Evolutionary conservation across 768 basidiomycete genomes (phyloP), one percentile per base, ranked within the genome.

Genomic region (Tricholoma saponaceum): DNA sequence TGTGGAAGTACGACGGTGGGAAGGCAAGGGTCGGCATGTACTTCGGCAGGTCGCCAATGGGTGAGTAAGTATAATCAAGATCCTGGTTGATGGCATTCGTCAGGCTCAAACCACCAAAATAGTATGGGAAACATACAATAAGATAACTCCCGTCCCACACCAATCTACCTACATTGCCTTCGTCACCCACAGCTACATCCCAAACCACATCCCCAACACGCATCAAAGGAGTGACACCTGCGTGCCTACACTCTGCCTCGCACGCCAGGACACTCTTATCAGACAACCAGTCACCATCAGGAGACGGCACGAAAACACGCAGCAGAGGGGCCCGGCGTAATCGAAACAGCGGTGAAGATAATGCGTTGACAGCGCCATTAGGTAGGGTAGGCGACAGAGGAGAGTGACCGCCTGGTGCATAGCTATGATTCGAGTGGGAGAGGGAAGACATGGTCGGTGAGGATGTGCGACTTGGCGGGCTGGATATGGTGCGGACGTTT

Each of bases 81-180:
- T 94, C 92, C 92, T 94, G 65, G 47, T 56, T 33, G 58, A 62
- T 33, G 25, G 53, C 22, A 41, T 61, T 57, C 51, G 58, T 41
- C 54, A 55, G 25, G 39, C 18, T 43, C n/a, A 47, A 51, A 10
- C 41, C 20, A 20, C 30, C 25, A 59, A 55, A 58, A 60, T 63
- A n/a, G 50, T 59, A 62, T 55, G 62, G 25, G 56, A 57, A 26
- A 77, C 89, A 65, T 67, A 93, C 91, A 64, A 94, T 84, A 6
- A 94, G 78, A 72, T 92, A 94, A 58, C 82, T 84, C n/a, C 92
- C 92, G 67, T 93, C 92, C 91, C 91, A 94, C 8, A 92, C 77
- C 70, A 93, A 67, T 60, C 89, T 74, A n/a, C 92, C 92, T 6
- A 86, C 79, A 69, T 94, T 93, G 1, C 86, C 89, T 67, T 94